Base-by-base conservation (phyloP, 257 asterid species). In the Capsicum baccatum region DNA sequence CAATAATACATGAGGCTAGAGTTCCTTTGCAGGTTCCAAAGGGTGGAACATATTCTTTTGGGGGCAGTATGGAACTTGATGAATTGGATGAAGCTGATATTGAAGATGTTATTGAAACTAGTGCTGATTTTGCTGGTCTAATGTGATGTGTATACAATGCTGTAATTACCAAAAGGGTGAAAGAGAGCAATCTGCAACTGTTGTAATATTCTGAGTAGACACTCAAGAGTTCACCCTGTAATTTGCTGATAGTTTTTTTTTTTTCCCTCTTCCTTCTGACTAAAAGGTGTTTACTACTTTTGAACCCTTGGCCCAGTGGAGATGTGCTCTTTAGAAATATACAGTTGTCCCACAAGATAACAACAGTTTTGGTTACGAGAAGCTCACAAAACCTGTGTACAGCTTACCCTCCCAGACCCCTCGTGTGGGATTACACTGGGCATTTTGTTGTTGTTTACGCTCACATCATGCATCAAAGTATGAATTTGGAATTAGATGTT, bases 51-150 rank as follows among this genome's bases (percentile, higher is more conserved):
- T 8, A 83, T 50, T 66, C 89, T 7, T 5, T 44, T 14, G 83
- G 85, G 48, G 87, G 84, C 79, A 89, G 88, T 83, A 87, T 84
- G 92, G 92, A 87, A 76, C 81, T 89, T 1, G 92, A 89, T 15
- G 89, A 85, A 16, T 64, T 85, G 58, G 90, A 87, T 44, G 90
- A 89, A n/a, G 79, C 79, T 78, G 90, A 89, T 57, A 17, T 84
- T 56, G 90, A 87, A 69, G 88, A 88, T 62, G 16, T 74, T 0
- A 74, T 83, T 17, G 90, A 86, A 67, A 79, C 81, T 17, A 87
- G 92, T 80, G 89, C 83, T 37, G 90, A 87, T 11, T 89, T 87
- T 89, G 85, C 85, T 9, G 85, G 86, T 58, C 73, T 83, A 39
- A 21, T 86, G 62, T 87, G 83, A 89, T 68, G n/a, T 44, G 52